A percentile compares a stretch with the other conserved stretches of the same genome.
These are phyloP conservation scores for Aspergillus heteromorphus DNA, from an alignment of 495 filamentous ascomycete species.

Conservation along the genomic window DNA sequence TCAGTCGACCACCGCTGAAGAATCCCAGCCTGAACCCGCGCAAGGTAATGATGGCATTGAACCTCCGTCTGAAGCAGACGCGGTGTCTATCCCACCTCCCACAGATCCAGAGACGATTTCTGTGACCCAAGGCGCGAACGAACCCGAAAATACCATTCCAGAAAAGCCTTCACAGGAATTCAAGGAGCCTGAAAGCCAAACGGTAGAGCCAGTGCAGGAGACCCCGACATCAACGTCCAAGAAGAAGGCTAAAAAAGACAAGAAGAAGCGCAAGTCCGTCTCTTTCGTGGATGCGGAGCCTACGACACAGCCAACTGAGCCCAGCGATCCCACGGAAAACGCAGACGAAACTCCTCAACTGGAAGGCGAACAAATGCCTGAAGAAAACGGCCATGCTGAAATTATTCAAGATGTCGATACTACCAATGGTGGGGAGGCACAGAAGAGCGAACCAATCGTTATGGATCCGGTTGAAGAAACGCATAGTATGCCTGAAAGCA, in stretches of 20 bases:
- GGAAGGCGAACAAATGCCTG: neutral
- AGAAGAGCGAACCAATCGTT: neutral
- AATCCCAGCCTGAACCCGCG: constrained; percentile 7
- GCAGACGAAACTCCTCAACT: neutral
- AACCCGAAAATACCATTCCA: neutral
- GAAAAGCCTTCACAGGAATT: neutral
- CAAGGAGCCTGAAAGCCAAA: constrained; percentile 3
- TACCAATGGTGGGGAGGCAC: neutral
- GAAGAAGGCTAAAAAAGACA: constrained; percentile 44
- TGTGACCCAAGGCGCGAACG: neutral
- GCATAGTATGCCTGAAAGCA: neutral
- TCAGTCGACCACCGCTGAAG: constrained; percentile 19
- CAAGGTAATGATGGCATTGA: constrained; percentile 5
- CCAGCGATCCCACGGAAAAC: neutral
- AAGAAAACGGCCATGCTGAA: neutral
- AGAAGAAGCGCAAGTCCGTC: constrained; percentile 29
- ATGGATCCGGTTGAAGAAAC: neutral
- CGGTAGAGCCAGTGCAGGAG: constrained; percentile 4
- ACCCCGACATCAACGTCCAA: constrained; percentile 24
- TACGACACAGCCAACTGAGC: constrained; percentile 3
- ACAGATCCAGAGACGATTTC: constrained; percentile 17
- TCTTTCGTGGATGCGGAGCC: constrained; percentile 18
- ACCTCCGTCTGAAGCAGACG: constrained; percentile 7
- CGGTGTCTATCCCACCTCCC: constrained; percentile 19
- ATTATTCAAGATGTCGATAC: neutral